Percentiles rank a stretch among this genome's conserved stretches.
phyloP scores from a whole-genome alignment of 805 yeast genomes.

The Wickerhamomyces ciferrii region DNA sequence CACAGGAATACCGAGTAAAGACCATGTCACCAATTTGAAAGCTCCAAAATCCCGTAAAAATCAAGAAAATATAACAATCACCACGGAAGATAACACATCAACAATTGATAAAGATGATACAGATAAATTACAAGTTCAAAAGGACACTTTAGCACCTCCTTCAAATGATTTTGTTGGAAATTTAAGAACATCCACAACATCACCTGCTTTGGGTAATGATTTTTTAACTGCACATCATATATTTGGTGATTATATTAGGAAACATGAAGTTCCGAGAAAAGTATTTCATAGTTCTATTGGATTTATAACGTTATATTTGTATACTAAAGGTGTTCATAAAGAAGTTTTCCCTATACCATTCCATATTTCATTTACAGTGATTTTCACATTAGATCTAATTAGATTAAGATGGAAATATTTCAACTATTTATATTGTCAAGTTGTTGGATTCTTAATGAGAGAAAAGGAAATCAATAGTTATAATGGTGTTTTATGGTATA shows the following conservation, averaged over 20 bases:
- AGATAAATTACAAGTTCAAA: neutral
- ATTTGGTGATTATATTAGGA: slow-evolving; percentile 52
- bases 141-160: neutral
- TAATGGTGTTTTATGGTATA: slow-evolving; percentile 88
- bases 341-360: slow-evolving; percentile 57
- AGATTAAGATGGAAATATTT: slow-evolving; percentile 59
- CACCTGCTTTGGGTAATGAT: slow-evolving; percentile 14
- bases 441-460: slow-evolving; percentile 80
- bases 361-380: slow-evolving; percentile 43
- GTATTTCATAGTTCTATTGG: slow-evolving; percentile 87
- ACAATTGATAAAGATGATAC: neutral
- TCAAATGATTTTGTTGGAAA: slow-evolving; percentile 10
- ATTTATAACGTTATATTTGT: slow-evolving; percentile 67
- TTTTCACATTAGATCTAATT: slow-evolving; percentile 60
- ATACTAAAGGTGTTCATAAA: slow-evolving; percentile 54
- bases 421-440: slow-evolving; percentile 60
- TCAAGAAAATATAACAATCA: neutral
- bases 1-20: neutral
- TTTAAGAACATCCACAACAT: slow-evolving; percentile 4
- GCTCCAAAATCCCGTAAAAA: neutral
- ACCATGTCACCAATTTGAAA: neutral
- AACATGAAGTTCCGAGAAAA: slow-evolving; percentile 89
- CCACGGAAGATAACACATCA: neutral
- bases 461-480: slow-evolving; percentile 65
- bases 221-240: slow-evolving; percentile 33